Percentiles rank a stretch among this genome's conserved stretches.
phyloP scores from a whole-genome alignment of 139 green algal species.

The Spirogloea muscicola region DNA sequence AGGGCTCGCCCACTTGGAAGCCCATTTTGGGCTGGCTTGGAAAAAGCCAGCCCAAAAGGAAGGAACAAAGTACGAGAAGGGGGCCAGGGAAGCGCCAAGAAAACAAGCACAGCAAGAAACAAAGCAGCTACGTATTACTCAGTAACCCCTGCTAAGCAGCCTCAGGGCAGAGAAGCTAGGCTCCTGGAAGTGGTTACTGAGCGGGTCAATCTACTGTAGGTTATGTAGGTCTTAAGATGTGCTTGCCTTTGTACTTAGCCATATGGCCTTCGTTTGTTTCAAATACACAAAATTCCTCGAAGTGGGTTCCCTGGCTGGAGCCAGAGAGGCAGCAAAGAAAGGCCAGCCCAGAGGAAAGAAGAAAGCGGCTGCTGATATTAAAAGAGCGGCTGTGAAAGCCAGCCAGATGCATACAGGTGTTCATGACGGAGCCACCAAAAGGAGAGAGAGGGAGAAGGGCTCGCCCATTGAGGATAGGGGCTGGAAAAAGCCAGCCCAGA shows the following conservation, averaged over 20 bases:
- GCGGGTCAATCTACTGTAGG: not conserved
- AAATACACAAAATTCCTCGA: not conserved
- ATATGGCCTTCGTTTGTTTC: too few species aligned
- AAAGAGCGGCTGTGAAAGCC: slow-evolving; percentile 13
- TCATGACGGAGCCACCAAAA: slow-evolving; percentile 3
- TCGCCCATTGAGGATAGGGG: too few species aligned
- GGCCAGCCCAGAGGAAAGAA: not conserved
- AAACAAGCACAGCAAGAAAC: not conserved
- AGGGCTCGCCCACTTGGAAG: too few species aligned
- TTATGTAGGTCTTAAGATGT: too few species aligned
- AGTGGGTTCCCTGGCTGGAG: slow-evolving; percentile 15
- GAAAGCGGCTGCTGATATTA: too few species aligned
- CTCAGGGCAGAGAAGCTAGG: slow-evolving; percentile 3
- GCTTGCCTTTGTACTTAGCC: too few species aligned
- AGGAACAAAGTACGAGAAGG: too few species aligned
- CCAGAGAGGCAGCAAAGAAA: not conserved
- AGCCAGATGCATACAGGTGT: not conserved
- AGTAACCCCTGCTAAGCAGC: too few species aligned
- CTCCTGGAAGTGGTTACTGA: slow-evolving; percentile 5
- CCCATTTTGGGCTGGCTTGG: too few species aligned
- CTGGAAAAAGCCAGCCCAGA: too few species aligned
- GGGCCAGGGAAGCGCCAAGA: not conserved
- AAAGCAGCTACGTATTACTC: not conserved
- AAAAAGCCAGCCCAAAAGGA: too few species aligned
- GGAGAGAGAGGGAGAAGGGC: too few species aligned